Evolutionary conservation across 495 filamentous ascomycete species (phyloP), one percentile per base, ranked within the genome.

Genomic region (Poronia punctata): DNA sequence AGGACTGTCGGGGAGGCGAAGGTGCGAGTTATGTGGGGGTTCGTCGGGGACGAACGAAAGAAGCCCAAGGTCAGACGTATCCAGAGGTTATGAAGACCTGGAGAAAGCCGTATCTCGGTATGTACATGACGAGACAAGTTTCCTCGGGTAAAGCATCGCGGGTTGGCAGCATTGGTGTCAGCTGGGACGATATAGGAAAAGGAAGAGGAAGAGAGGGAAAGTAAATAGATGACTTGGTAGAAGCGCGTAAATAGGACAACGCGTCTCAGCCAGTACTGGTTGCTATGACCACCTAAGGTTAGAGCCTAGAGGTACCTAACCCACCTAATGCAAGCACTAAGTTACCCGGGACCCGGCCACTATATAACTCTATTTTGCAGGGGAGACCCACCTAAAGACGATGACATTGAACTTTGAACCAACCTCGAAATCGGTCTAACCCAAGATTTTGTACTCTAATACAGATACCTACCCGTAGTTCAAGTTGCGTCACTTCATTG

Each of bases 1-100:
- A 72, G 66, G 65, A 79, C 80, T 83, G 68, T 82, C 49, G 66
- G 62, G 78, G 71, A 70, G 79, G 80, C 73, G 79, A 46, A n/a
- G 53, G 62, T 79, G 80, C 75, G 66, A 72, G 56, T 38, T 56
- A 45, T 60, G 49, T 59, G 42, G 14, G 28, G 39, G 35, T 45
- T 38, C 48, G 25, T 36, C 50, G 47, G 51, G 42, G 44, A 46
- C 32, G 32, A 46, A 53, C 55, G 65, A 68, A 61, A 69, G 66
- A 68, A 26, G 38, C 42, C 28, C 25, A 28, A 31, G 18, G 35
- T 19, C 38, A 51, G 41, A 29, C 24, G 41, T 7, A 35, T 34
- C 14, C 22, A 24, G 33, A 45, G 34, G 44, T 24, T 15, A 31
- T 38, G 10, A 37, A 34, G n/a, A 21, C 14, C 20, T 37, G 35